Percentiles rank a stretch among this genome's conserved stretches.
These are phyloP conservation scores for Chytriomyces sp. DNA, from an alignment of 192 early-diverging fungal species.

Conservation along the genomic window DNA sequence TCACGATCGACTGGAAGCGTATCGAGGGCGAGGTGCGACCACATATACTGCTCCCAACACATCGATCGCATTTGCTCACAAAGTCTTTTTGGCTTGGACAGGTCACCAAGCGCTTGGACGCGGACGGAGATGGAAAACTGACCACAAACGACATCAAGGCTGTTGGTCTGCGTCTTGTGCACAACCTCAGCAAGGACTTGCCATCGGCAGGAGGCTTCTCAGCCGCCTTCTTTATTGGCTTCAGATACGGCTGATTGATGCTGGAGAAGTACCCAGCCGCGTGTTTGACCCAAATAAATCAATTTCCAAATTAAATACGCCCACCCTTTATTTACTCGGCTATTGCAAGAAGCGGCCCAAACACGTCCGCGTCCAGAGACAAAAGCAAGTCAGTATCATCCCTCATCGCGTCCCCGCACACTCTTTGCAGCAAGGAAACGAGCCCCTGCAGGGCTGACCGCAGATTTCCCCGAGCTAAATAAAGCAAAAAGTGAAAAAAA, in stretches of 20 bases:
- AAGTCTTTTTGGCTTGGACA: no score
- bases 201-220: conserved; percentile 47
- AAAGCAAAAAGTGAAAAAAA: no score
- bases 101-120: conserved; percentile 32
- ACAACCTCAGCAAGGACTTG: conserved; percentile 44
- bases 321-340: no score
- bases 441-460: no score
- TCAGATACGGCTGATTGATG: conserved; percentile 44
- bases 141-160: conserved; percentile 44
- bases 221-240: conserved; percentile 48
- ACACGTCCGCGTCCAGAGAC: no score
- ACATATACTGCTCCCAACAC: no score
- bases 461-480: no score
- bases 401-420: no score
- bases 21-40: conserved; percentile 30
- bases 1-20: conserved; percentile 47
- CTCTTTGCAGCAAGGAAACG: no score
- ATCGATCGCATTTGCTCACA: no score
- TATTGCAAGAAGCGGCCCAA: no score
- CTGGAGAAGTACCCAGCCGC: neutral
- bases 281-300: neutral
- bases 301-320: neutral
- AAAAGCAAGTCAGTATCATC: no score
- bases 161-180: conserved; percentile 35
- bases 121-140: conserved; percentile 52